These are phyloP conservation scores for Entelexis paramagnoliae DNA, from an alignment of 1,139 yeast species.

Conservation along the genomic window DNA sequence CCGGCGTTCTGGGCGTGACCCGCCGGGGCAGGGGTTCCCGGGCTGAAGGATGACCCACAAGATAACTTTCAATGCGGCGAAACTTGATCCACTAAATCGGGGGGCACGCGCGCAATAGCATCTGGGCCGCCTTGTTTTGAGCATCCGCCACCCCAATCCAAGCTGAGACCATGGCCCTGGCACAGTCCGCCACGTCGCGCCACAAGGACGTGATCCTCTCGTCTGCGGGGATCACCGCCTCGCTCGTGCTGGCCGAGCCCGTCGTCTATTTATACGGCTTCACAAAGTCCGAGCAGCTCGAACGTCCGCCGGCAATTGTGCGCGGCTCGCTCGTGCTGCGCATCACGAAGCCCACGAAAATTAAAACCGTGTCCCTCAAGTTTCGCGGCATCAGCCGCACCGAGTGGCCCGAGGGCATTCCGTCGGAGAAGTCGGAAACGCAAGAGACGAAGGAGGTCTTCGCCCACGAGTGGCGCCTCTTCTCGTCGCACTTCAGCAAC, in stretches of 20 bases:
- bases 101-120: neutral
- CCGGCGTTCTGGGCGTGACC: neutral
- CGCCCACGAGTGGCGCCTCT: constrained; percentile 89
- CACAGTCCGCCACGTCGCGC: constrained; percentile 2
- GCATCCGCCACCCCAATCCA: neutral
- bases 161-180: neutral
- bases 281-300: constrained; percentile 50
- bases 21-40: neutral
- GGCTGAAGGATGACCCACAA: neutral
- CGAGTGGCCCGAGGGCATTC: constrained; percentile 98
- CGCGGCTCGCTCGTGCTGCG: constrained; percentile 72
- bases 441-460: constrained; percentile 56
- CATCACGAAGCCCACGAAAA: constrained; percentile 61
- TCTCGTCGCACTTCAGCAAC: constrained; percentile 37
- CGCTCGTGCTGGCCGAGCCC: constrained; percentile 55
- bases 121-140: neutral
- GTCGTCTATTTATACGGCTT: constrained; percentile 75
- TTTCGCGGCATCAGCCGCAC: constrained; percentile 71
- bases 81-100: neutral
- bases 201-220: constrained; percentile 20
- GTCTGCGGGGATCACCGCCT: constrained; percentile 19
- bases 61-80: neutral
- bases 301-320: constrained; percentile 69
- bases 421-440: constrained; percentile 66
- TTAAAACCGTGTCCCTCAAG: constrained; percentile 55